A percentile compares a stretch with the other conserved stretches of the same genome.
These are phyloP conservation scores for Cyclotella kingstonii DNA, from an alignment of 108 stramenopile species.

Conservation along the genomic window DNA sequence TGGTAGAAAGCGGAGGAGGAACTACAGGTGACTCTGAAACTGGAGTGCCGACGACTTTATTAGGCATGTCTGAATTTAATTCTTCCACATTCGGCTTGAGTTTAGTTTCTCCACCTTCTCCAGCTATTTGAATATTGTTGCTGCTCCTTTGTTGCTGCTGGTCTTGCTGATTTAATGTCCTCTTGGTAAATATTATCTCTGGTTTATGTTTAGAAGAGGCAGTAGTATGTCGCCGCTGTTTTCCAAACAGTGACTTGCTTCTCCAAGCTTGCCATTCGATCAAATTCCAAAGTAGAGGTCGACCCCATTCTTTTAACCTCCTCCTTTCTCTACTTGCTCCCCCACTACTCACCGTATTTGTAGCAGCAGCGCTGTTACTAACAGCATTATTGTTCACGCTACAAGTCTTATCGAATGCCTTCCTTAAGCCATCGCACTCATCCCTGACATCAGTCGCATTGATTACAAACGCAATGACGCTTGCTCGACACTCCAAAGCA, in stretches of 20 bases:
- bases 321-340: slow-evolving; percentile 10
- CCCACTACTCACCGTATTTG: background rate
- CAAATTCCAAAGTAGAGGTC: slow-evolving; percentile 3
- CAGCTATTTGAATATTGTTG: background rate
- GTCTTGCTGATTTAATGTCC: background rate
- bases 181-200: background rate
- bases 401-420: slow-evolving; percentile 82
- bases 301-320: slow-evolving; percentile 27
- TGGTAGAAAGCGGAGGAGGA: background rate
- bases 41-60: too few relatives aligned
- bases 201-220: too few relatives aligned
- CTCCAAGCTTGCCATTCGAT: too few relatives aligned
- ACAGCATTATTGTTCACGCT: slow-evolving; percentile 26
- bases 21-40: background rate
- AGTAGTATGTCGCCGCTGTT: too few relatives aligned
- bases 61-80: slow-evolving; percentile 1
- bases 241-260: too few relatives aligned
- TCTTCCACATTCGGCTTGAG: slow-evolving; percentile 5
- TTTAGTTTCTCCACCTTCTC: too few relatives aligned
- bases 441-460: slow-evolving; percentile 85
- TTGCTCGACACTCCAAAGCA: slow-evolving; percentile 66
- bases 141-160: background rate
- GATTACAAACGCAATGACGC: slow-evolving; percentile 79
- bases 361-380: background rate
- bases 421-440: slow-evolving; percentile 83